Evolutionary conservation across 2,329 filamentous ascomycete genomes (phyloP), one percentile per base, ranked within the genome.

Genomic region (Fusarium denticulatum): DNA sequence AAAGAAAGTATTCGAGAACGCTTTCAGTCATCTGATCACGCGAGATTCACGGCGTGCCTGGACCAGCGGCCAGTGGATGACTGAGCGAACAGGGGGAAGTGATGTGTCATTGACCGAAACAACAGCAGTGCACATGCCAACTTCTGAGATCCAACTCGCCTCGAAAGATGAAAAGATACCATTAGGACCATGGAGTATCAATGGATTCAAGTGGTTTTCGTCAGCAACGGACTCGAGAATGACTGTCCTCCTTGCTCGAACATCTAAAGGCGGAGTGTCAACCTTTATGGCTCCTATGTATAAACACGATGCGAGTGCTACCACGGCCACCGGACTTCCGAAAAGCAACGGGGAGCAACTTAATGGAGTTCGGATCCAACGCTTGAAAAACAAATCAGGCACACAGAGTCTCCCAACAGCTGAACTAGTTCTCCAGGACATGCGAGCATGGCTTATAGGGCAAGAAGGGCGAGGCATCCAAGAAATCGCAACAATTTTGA

Each of bases 61-160:
- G 92, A 94, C 91, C 1, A 92, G 88, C 45, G 92, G 92, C 0
- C 92, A 94, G 79, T 94, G 92, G 92, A 94, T 94, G 92, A 94
- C 92, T 0, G 92, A 94, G 75, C 85, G 92, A 6, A 85, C 86
- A 0, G 92, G 92, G 4, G 92, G 92, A 0, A 92, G 90, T 71
- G 92, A 94, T 75, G 90, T 94, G 3, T 89, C 89, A 7, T 85
- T 87, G 42, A 93, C 90, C 0, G 92, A 94, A 80, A 94, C 92
- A 0, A 81, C 88, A 9, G 90, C 91, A 7, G 80, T 64, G 32
- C 76, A 77, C 2, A 50, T 74, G 18, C 76, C 78, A 14, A 39
- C 12, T 2, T 18, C 39, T 2, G 53, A 64, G 2, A 30, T 13
- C 6, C 30, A 24, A 5, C n/a, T 71, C 4, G 74, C 76, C 11